phyloP scores from a whole-genome alignment of 331 rosid genomes.

The Pyrus hybrid region DNA sequence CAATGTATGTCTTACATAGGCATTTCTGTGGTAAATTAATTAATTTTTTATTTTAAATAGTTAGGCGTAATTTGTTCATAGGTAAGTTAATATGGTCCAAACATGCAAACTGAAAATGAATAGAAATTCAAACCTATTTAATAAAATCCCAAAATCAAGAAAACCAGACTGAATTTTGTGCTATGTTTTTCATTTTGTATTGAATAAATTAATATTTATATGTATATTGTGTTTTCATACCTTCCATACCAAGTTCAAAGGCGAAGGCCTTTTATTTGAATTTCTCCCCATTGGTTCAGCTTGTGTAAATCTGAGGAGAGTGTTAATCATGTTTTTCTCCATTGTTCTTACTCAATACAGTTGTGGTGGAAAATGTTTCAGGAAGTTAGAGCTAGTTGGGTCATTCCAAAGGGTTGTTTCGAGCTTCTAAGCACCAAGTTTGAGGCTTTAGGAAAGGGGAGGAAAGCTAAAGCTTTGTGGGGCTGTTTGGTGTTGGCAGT shows the following conservation, averaged over 20 bases:
- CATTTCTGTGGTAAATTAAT: constrained; percentile 8
- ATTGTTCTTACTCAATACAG: no score
- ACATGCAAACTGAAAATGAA: not conserved
- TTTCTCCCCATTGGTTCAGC: no score
- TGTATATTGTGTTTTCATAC: not conserved
- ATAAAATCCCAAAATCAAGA: not conserved
- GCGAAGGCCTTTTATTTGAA: no score
- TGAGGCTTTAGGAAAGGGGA: no score
- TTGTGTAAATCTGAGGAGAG: no score
- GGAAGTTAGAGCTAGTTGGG: no score
- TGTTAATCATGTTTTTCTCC: no score
- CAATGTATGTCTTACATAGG: constrained; percentile 58
- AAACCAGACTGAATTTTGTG: not conserved
- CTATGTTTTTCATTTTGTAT: not conserved
- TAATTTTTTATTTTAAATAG: not conserved
- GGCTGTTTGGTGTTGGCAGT: no score
- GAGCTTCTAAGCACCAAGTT: no score
- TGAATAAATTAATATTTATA: not conserved
- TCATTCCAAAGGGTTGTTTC: no score
- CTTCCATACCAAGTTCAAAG: not conserved
- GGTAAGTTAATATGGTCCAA: not conserved
- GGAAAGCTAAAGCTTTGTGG: no score
- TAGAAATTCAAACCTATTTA: not conserved
- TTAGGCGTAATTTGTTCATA: not conserved
- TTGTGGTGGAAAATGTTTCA: no score